A percentile compares a stretch with the other conserved stretches of the same genome.
phyloP scores from a whole-genome alignment of 2,329 filamentous ascomycete species.

The Sporothrix inflata region DNA sequence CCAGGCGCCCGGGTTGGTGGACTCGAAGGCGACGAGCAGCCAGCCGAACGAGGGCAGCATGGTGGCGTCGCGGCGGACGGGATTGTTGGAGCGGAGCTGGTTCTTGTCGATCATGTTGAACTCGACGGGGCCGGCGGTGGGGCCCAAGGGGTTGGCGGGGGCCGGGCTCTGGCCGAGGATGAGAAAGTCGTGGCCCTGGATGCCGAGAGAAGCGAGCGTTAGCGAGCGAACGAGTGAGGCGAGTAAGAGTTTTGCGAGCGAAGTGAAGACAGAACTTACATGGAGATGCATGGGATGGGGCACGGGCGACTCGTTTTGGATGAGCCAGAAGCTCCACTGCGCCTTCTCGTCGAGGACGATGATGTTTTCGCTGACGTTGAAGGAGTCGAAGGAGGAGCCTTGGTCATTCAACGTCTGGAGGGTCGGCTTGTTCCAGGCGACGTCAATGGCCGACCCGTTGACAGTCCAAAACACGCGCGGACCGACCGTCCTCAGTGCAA shows the following conservation, averaged over 20 bases:
- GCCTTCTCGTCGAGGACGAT: constrained; percentile 9
- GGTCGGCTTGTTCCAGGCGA: constrained; percentile 45
- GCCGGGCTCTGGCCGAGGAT: constrained; percentile 39
- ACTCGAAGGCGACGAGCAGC: constrained; percentile 49
- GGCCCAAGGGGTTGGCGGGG: constrained; percentile 42
- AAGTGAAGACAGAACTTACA: constrained; percentile 31
- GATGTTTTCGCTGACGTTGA: constrained; percentile 8
- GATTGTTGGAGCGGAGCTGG: constrained; percentile 43
- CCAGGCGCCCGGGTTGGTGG: constrained; percentile 54
- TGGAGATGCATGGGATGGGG: constrained; percentile 38
- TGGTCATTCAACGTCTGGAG: constrained; percentile 40
- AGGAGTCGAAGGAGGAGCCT: not conserved
- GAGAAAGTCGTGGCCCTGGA: constrained; percentile 37
- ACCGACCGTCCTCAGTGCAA: constrained; percentile 38
- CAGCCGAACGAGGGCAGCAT: constrained; percentile 48
- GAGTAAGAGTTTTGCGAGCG: too few relatives aligned
- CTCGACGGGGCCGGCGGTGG: constrained; percentile 32
- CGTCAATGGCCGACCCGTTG: constrained; percentile 39
- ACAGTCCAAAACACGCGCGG: constrained; percentile 40
- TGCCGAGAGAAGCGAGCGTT: not conserved
- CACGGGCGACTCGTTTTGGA: constrained; percentile 38
- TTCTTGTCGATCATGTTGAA: constrained; percentile 41
- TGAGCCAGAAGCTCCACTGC: constrained; percentile 42
- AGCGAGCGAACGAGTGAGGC: not conserved
- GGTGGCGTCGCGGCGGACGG: constrained; percentile 49